Evolutionary conservation across 2,329 filamentous ascomycete species (phyloP).

Genomic region (Paraconiothyrium brasiliense): DNA sequence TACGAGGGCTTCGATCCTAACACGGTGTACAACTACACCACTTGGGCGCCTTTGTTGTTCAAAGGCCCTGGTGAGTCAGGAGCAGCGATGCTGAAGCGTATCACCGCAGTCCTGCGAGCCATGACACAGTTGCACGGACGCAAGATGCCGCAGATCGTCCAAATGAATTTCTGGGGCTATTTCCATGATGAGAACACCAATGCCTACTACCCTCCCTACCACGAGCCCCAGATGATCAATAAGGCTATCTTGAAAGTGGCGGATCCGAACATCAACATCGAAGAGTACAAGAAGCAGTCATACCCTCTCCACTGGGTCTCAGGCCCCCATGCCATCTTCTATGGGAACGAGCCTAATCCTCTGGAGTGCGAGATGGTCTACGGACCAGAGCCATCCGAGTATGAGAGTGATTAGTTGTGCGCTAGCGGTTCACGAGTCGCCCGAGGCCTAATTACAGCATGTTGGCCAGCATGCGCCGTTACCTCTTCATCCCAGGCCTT

Average conservation of each 20-base stretch:
- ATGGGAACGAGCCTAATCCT: neutral
- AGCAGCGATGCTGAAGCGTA: neutral
- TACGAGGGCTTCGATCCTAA: slow-evolving; percentile 2
- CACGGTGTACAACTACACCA: neutral
- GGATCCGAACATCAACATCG: neutral
- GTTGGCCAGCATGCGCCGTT: too few relatives aligned
- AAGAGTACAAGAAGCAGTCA: neutral
- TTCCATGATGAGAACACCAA: neutral
- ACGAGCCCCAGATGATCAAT: neutral
- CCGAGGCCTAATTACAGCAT: too few relatives aligned
- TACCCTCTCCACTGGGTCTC: neutral
- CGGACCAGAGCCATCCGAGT: neutral
- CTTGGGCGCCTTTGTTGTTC: slow-evolving; percentile 3
- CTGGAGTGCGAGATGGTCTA: neutral
- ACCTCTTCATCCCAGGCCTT: neutral
- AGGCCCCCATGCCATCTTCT: neutral
- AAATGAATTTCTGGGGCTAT: neutral
- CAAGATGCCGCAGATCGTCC: neutral
- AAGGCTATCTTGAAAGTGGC: neutral
- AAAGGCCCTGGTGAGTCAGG: neutral
- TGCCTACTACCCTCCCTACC: neutral
- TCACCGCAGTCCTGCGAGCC: neutral
- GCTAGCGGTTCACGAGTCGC: too few relatives aligned
- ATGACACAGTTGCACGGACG: neutral
- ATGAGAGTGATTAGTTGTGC: too few relatives aligned